These are phyloP conservation scores for Arthroderma sp. DNA, from an alignment of 2,329 filamentous ascomycete species.

Conservation along the genomic window DNA sequence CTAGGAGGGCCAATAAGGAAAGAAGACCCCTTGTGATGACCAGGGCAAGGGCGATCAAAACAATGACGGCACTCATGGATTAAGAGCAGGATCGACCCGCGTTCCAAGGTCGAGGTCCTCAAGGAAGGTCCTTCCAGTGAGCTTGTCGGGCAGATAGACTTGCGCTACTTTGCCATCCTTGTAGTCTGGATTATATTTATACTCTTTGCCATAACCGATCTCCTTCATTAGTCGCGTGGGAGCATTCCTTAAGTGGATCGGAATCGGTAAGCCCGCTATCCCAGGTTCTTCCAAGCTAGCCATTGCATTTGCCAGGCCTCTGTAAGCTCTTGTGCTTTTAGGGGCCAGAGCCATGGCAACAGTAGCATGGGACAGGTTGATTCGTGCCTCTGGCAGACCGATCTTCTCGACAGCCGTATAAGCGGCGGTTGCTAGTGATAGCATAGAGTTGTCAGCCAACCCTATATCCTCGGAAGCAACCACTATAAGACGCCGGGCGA, in stretches of 20 bases:
- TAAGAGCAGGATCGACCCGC: slow-evolving; percentile 58
- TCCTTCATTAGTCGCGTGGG: slow-evolving; percentile 90
- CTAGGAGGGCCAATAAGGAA: too few species aligned
- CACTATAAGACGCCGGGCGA: slow-evolving; percentile 85
- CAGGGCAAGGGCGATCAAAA: too few species aligned
- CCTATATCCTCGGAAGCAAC: slow-evolving; percentile 92
- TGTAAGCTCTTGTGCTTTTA: slow-evolving; percentile 79
- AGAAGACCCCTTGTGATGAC: too few species aligned
- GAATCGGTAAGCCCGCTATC: slow-evolving; percentile 67
- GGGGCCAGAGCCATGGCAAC: slow-evolving; percentile 68
- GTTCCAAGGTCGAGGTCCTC: slow-evolving; percentile 70
- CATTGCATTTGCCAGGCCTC: slow-evolving; percentile 68
- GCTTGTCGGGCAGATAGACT: slow-evolving; percentile 72
- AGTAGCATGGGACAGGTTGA: slow-evolving; percentile 77
- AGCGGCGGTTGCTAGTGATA: slow-evolving; percentile 71
- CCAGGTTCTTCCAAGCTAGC: slow-evolving; percentile 71
- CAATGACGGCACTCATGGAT: background rate
- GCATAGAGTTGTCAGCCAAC: slow-evolving; percentile 70
- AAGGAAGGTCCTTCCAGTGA: slow-evolving; percentile 61
- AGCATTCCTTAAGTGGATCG: slow-evolving; percentile 79
- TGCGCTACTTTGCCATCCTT: slow-evolving; percentile 68
- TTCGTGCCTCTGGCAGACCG: slow-evolving; percentile 87
- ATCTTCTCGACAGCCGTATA: slow-evolving; percentile 86
- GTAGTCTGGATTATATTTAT: slow-evolving; percentile 95
- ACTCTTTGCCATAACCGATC: slow-evolving; percentile 76